These are phyloP conservation scores for Metschnikowia dekortorum DNA, from an alignment of 805 yeast genomes.

Conservation along the genomic window DNA sequence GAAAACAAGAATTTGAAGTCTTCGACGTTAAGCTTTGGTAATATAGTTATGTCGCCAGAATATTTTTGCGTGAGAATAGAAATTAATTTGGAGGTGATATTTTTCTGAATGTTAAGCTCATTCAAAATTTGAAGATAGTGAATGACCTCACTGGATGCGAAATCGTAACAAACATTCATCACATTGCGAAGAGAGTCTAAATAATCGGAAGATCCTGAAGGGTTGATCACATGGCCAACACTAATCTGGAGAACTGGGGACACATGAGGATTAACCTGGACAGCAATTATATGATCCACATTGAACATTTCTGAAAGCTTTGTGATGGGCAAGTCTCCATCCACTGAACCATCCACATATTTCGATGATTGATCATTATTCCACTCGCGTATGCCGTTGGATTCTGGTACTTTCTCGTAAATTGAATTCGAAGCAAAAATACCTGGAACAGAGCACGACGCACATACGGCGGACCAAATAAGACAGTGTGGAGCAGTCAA, in stretches of 20 bases:
- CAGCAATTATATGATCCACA: constrained; percentile 94
- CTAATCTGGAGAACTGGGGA: constrained; percentile 77
- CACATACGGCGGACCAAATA: constrained; percentile 87
- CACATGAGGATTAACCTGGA: constrained; percentile 96
- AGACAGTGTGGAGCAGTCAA: constrained; percentile 77
- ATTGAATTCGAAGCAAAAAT: constrained; percentile 83
- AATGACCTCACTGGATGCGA: constrained; percentile 64
- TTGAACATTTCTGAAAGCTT: constrained; percentile 94
- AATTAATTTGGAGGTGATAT: constrained; percentile 64
- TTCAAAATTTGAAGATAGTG: constrained; percentile 71
- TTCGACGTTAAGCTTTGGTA: constrained; percentile 64
- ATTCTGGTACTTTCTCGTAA: constrained; percentile 72
- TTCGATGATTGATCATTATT: constrained; percentile 64
- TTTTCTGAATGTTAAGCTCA: constrained; percentile 74
- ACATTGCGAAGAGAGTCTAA: constrained; percentile 51
- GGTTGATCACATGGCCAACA: constrained; percentile 59
- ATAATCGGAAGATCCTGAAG: constrained; percentile 48
- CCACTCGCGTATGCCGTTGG: constrained; percentile 79
- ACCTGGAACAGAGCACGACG: constrained; percentile 92
- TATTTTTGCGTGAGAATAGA: constrained; percentile 82
- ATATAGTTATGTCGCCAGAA: constrained; percentile 88
- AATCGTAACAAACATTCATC: constrained; percentile 51
- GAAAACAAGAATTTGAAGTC: constrained; percentile 62
- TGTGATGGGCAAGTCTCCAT: constrained; percentile 87
- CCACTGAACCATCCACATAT: constrained; percentile 95